Base-by-base conservation (phyloP, 192 early-diverging fungal genomes). In the Coemansia asiatica region DNA sequence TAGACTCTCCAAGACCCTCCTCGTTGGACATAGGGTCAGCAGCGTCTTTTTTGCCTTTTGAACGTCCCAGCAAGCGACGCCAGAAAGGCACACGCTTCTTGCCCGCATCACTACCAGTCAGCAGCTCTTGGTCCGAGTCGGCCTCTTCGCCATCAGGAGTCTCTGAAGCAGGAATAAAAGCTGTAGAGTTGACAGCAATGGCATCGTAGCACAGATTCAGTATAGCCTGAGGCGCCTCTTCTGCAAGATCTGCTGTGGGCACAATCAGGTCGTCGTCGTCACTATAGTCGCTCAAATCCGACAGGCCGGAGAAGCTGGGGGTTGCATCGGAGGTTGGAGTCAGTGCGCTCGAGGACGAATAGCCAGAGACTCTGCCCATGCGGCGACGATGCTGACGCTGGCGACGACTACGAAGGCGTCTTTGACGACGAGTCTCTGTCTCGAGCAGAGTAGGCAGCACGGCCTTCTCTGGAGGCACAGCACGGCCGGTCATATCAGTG, bases 111-210 rank as follows among this genome's bases (percentile, higher is more conserved):
- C 59, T 51, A 15, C 53, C 40, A 50, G 65, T 64, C 26, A 74
- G 28, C 10, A 73, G 64, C 25, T 50, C 62, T 40, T 76, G 79
- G 23, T 60, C 67, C 29, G 71, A 66, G 55, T 38, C 59, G n/a
- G 60, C 65, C 21, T 74, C 72, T 31, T 21, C 46, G 6, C 61
- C 59, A 18, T 29, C 53, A 18, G 21, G 46, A 2, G 15, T 23
- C 23, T 73, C 64, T 1, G 66, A 28, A 10, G 75, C 80, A 3
- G 80, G 67, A 36, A 82, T 75, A 77, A 89, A 91, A 2, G 92
- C 93, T 0, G 90, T 89, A 2, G 90, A 92, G 67, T 95, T 95
- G 73, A 94, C 83, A 22, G 89, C 85, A 59, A 96, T 90, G 22
- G 87, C 82, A 49, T 94, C 86, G 28, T 90, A 76, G 31, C 92